Percentiles rank a stretch among this genome's conserved stretches.
Evolutionary conservation across 2,329 filamentous ascomycete genomes (phyloP).

Genomic region (Neofusicoccum ribis): DNA sequence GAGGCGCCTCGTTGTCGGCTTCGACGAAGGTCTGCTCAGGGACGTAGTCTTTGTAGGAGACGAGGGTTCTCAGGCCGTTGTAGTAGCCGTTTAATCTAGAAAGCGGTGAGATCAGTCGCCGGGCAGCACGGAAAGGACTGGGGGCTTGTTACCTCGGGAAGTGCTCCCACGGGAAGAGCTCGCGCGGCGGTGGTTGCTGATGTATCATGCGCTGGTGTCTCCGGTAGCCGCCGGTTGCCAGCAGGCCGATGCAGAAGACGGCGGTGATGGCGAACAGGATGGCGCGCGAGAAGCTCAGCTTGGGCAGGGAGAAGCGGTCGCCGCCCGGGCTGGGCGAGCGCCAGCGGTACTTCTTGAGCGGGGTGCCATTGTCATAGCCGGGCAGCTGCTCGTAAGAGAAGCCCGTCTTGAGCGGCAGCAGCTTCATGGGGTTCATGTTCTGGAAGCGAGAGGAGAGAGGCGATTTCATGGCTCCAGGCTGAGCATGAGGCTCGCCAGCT

Average conservation of each 20-base stretch:
- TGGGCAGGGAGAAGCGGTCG: slow-evolving; percentile 24
- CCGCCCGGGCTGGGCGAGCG: slow-evolving; percentile 37
- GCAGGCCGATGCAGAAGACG: slow-evolving; percentile 42
- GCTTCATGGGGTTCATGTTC: slow-evolving; percentile 46
- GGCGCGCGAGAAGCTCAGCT: slow-evolving; percentile 43
- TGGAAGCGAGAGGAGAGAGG: slow-evolving; percentile 31
- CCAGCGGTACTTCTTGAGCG: slow-evolving; percentile 39
- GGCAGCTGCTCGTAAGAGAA: slow-evolving; percentile 51
- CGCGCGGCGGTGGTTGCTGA: slow-evolving; percentile 25
- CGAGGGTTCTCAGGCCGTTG: slow-evolving; percentile 50
- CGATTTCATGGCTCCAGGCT: slow-evolving; percentile 21
- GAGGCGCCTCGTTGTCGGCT: slow-evolving; percentile 37
- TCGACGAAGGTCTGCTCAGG: slow-evolving; percentile 48
- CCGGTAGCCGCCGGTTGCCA: slow-evolving; percentile 45
- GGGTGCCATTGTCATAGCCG: slow-evolving; percentile 37
- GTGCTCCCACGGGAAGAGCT: slow-evolving; percentile 47
- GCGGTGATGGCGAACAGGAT: slow-evolving; percentile 43
- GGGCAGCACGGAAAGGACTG: background rate
- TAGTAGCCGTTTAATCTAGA: slow-evolving; percentile 49
- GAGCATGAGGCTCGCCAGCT: slow-evolving; percentile 25
- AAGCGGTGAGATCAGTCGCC: background rate
- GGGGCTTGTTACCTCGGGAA: slow-evolving; percentile 38
- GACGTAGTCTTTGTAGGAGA: slow-evolving; percentile 43
- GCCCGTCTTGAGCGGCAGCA: slow-evolving; percentile 42
- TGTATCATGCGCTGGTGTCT: slow-evolving; percentile 30